These are phyloP conservation scores for Xylaria grammica DNA, from an alignment of 495 filamentous ascomycete genomes.

Conservation along the genomic window DNA sequence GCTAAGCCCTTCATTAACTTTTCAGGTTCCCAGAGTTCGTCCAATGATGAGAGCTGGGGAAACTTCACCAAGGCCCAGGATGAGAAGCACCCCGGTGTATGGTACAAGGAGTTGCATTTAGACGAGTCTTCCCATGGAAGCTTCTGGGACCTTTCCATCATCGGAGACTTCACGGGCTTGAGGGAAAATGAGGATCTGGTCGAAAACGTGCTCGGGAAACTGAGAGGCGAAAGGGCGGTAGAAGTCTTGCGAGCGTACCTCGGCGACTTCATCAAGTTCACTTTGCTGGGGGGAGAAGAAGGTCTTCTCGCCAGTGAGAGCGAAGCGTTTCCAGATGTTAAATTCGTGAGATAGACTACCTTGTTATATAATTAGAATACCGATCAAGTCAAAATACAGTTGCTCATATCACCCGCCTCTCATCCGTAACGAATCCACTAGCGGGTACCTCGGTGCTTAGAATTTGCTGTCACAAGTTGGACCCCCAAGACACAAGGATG, in stretches of 20 bases:
- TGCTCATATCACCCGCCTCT: too few species aligned
- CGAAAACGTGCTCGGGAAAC: constrained; percentile 4
- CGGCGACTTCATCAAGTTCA: constrained; percentile 13
- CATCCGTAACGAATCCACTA: too few species aligned
- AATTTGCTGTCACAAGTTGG: too few species aligned
- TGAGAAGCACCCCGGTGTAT: constrained; percentile 7
- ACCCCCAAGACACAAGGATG: too few species aligned
- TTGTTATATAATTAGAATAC: too few species aligned
- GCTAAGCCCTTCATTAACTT: constrained; percentile 15
- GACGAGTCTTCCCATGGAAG: constrained; percentile 7
- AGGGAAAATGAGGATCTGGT: constrained; percentile 9
- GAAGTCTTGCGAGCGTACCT: constrained; percentile 16
- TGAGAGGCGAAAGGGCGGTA: constrained; percentile 7
- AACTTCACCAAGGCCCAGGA: constrained; percentile 12
- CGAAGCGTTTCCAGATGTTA: constrained; percentile 5
- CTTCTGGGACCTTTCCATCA: constrained; percentile 20
- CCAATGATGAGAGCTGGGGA: constrained; percentile 2
- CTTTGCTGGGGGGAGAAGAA: constrained; percentile 4
- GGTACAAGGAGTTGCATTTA: constrained; percentile 11
- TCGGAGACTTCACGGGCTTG: constrained; percentile 17
- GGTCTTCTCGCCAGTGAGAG: constrained; percentile 12
- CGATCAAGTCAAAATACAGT: too few species aligned
- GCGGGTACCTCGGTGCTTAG: too few species aligned
- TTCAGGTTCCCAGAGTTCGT: constrained; percentile 1
- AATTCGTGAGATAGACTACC: constrained; percentile 14